Evolutionary conservation across 495 filamentous ascomycete genomes (phyloP), one percentile per base, ranked within the genome.

Genomic region (Cercophora newfieldiana): DNA sequence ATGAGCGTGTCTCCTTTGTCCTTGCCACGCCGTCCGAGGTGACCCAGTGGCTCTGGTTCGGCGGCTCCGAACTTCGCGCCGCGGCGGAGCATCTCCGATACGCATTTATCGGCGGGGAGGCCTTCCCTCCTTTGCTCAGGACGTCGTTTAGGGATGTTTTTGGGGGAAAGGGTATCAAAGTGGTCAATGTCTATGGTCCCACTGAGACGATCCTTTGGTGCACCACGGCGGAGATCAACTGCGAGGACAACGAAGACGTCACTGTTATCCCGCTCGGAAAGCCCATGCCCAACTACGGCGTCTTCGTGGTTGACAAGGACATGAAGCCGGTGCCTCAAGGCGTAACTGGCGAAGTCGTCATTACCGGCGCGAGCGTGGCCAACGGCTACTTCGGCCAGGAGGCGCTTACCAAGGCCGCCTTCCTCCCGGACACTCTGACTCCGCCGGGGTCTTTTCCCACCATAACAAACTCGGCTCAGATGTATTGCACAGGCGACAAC

Each of bases 401-500:
- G 16, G 47, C 68, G 4, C n/a, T 49, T 21, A 71, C 61, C 10
- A 29, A 12, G 1, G 19, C 25, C 1, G 57, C 71, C 5, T 85
- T 85, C 56, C 29, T 79, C 16, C 24, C 5, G 26, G 65, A 14
- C 8, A 2, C 37, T 5, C 4, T 44, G 37, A n/a, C n/a, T n/a
- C 37, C 37, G 4, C 66, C 28, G 25, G 19, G 16, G 6, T 26
- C 14, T 0, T 66, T 70, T 4, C 60, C 70, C 65, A n/a, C n/a
- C n/a, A n/a, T n/a, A n/a, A n/a, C n/a, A n/a, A 21, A 72, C 3
- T 69, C 66, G 74, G 69, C 47, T 2, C 25, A 29, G 1, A 22
- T 80, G 49, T 80, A 81, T 56, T 74, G 75, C 1, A 82, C 80
- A 0, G 82, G 82, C 12, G 83, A 86, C 60, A 54, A 44, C 0